Percentiles rank a stretch among this genome's conserved stretches.
These are phyloP conservation scores for Cutaneotrichosporon cyanovorans DNA, from an alignment of 1,284 basidiomycete genomes.

Conservation along the genomic window DNA sequence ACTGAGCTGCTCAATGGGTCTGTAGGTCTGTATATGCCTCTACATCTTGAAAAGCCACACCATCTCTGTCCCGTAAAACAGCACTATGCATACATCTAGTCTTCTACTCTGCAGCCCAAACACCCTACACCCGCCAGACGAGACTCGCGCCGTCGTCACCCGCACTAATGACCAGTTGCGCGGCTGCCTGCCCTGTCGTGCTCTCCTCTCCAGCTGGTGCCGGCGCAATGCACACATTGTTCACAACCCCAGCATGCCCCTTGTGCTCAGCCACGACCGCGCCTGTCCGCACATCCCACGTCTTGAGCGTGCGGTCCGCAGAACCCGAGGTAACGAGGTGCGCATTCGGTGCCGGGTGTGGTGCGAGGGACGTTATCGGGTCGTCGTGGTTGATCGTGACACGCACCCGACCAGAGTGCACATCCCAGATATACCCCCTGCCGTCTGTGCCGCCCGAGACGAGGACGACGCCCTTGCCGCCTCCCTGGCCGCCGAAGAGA, in stretches of 20 bases:
- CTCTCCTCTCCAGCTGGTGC: slow-evolving; percentile 38
- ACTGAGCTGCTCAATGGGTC: too few species aligned
- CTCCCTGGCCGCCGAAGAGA: slow-evolving; percentile 53
- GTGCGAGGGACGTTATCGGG: slow-evolving; percentile 71
- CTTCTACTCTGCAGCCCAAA: not conserved
- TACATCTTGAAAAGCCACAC: too few species aligned
- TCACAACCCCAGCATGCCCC: slow-evolving; percentile 75
- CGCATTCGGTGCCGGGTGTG: slow-evolving; percentile 58
- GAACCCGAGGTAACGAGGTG: slow-evolving; percentile 75
- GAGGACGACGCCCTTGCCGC: slow-evolving; percentile 57
- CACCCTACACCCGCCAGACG: slow-evolving; percentile 49
- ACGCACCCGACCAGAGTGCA: slow-evolving; percentile 71
- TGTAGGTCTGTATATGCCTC: too few species aligned
- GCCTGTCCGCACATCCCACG: slow-evolving; percentile 89
- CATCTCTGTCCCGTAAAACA: too few species aligned
- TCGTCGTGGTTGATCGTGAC: slow-evolving; percentile 74
- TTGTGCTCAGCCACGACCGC: slow-evolving; percentile 67
- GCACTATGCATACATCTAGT: slow-evolving; percentile 1
- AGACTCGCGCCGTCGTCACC: slow-evolving; percentile 78
- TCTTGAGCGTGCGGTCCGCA: slow-evolving; percentile 75
- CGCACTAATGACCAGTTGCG: slow-evolving; percentile 62
- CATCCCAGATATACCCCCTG: slow-evolving; percentile 89
- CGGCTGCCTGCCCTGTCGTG: slow-evolving; percentile 14
- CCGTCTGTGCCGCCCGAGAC: slow-evolving; percentile 90
- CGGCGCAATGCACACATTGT: slow-evolving; percentile 61